Evolutionary conservation across 1,284 basidiomycete species (phyloP).

Genomic region (Ustilago xerochloae): DNA sequence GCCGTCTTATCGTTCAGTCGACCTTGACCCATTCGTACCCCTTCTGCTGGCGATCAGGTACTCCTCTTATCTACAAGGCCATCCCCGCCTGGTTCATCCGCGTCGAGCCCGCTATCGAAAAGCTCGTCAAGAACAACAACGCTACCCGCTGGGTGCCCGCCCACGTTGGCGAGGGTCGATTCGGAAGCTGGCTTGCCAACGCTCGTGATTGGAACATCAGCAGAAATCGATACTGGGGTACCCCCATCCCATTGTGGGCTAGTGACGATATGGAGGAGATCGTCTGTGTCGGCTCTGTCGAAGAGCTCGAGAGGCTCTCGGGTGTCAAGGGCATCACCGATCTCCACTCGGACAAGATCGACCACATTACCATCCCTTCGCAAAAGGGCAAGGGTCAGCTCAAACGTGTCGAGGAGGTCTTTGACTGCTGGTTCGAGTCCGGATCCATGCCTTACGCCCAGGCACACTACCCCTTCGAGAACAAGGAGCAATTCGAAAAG

Average conservation of each 20-base stretch:
- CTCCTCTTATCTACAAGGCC: constrained; percentile 94
- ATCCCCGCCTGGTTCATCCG: constrained; percentile 96
- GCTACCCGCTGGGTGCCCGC: constrained; percentile 95
- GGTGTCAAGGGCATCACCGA: constrained; percentile 89
- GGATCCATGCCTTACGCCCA: constrained; percentile 99
- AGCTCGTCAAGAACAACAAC: constrained; percentile 90
- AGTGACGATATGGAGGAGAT: constrained; percentile 95
- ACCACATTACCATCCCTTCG: constrained; percentile 95
- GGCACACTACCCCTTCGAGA: constrained; percentile 97
- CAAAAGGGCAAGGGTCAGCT: constrained; percentile 86
- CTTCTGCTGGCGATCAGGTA: constrained; percentile 93
- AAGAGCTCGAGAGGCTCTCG: constrained; percentile 86
- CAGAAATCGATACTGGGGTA: constrained; percentile 99
- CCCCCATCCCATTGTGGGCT: constrained; percentile 95
- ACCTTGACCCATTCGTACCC: constrained; percentile 92
- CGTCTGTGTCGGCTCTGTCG: constrained; percentile 87
- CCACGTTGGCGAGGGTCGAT: constrained; percentile 87
- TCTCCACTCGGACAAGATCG: constrained; percentile 92
- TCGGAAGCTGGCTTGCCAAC: constrained; percentile 96
- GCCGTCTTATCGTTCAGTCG: constrained; percentile 86
- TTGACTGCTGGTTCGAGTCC: constrained; percentile 99
- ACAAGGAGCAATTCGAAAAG: constrained; percentile 82
- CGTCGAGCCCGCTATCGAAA: constrained; percentile 84
- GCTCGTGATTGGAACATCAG: constrained; percentile 99
- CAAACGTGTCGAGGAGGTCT: constrained; percentile 93